Base-by-base conservation (phyloP, 1,284 basidiomycete genomes). In the Naganishia cerealis region DNA sequence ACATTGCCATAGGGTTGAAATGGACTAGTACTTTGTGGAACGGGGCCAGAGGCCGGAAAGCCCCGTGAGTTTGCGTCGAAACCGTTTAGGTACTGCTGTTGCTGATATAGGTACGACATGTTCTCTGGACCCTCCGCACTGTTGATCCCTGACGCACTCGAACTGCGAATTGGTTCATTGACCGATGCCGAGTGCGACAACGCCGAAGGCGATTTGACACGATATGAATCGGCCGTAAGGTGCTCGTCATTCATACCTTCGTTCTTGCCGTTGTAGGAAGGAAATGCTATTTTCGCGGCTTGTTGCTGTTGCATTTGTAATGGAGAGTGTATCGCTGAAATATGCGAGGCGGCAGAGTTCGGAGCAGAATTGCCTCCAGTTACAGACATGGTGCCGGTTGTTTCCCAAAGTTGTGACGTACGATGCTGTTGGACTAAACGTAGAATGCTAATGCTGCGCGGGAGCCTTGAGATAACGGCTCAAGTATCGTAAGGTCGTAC, bases 231-330 rank as follows among this genome's bases (percentile, higher is more conserved):
- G n/a, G 43, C 26, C 10, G 57, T 18, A 10, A 50, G 50, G 10
- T 54, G 50, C 18, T 63, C 50, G 3, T 53, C 50, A 3, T 10
- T 24, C 61, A 38, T 29, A 42, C 33, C 13, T 21, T 38, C 48
- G 13, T 21, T 52, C 16, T 39, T 63, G 36, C 50, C 16, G 36
- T 39, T 12, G 24, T 63, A 63, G 13, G 39, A 42, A 16, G 61
- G 21, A 15, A 63, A 54, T 12, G 61, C 21, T 5, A 53, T 54
- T 10, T 52, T 39, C 16, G 38, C 15, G 15, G 36, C 26, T 40
- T 63, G 61, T 42, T 54, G 61, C 54, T 63, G 61, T 29, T 63
- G 61, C 61, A 63, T 42, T 54, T 63, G 61, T 18, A 63, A 16
- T 26, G 61, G 61, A 33, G 61, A 63, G 21, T 63, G 61, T 0